phyloP scores from a whole-genome alignment of 371 early-diverging fungal species.

The Phascolomyces articulosus region DNA sequence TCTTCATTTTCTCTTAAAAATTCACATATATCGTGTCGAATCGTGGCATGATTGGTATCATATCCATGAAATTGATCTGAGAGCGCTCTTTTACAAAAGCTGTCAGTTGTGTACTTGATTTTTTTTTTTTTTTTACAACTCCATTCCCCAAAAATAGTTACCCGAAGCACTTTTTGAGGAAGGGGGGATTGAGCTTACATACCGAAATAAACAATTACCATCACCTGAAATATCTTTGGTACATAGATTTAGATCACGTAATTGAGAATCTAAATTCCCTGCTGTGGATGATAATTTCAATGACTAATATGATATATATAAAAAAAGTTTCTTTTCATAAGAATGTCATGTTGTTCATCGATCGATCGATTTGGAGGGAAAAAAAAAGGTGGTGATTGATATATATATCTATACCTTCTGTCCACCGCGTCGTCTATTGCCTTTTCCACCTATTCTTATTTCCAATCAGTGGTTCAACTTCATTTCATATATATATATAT shows the following conservation, averaged over 20 bases:
- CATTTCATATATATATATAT: neutral
- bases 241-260: constrained; percentile 52
- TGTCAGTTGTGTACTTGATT: too few relatives aligned
- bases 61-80: constrained; percentile 76
- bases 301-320: neutral
- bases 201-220: constrained; percentile 86
- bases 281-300: constrained; percentile 2
- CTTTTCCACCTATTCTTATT: neutral
- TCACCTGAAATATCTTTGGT: constrained; percentile 81
- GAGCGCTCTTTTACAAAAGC: constrained; percentile 70
- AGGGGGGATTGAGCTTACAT: constrained; percentile 9
- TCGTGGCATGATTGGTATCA: constrained; percentile 55
- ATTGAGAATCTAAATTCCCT: constrained; percentile 31
- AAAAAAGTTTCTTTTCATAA: too few relatives aligned
- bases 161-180: too few relatives aligned
- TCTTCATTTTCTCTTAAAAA: constrained; percentile 67
- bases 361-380: neutral
- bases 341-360: neutral
- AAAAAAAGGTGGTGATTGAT: neutral
- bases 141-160: too few relatives aligned
- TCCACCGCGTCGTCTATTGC: neutral
- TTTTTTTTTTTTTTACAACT: too few relatives aligned
- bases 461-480: too few relatives aligned
- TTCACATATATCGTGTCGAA: constrained; percentile 67
- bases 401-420: neutral